Conservation (phyloP, 1,284 basidiomycete genomes). For the Garcileccinum viscosum region DNA sequence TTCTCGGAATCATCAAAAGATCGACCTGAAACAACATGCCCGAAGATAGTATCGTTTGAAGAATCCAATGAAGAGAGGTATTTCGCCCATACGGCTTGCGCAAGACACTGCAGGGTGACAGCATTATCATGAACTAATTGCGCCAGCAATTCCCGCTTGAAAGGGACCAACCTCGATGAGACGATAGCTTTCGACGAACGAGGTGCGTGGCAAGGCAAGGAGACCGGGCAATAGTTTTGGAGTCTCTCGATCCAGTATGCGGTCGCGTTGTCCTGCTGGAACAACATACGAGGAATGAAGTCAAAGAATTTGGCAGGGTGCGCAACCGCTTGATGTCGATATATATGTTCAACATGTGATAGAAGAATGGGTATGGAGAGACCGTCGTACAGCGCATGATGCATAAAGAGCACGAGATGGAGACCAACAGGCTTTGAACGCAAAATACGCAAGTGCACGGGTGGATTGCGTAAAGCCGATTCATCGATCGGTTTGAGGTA, state of each 20-base stretch:
- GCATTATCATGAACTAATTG: conserved; percentile 27
- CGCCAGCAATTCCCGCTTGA: conserved; percentile 19
- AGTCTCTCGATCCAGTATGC: conserved; percentile 48
- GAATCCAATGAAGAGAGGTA: conserved; percentile 43
- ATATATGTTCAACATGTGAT: conserved; percentile 41
- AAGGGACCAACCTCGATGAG: conserved; percentile 15
- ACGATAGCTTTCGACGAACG: conserved; percentile 14
- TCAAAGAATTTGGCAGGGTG: conserved; percentile 43
- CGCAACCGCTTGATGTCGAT: conserved; percentile 31
- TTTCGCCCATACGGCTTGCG: conserved; percentile 51
- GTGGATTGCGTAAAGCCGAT: conserved; percentile 39
- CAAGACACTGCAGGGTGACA: conserved; percentile 46
- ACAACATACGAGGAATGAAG: conserved; percentile 40
- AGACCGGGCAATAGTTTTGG: conserved; percentile 31
- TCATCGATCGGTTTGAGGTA: conserved; percentile 30
- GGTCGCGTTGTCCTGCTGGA: conserved; percentile 48
- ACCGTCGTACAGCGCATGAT: conserved; percentile 61
- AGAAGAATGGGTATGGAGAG: conserved; percentile 48
- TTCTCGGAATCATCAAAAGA: conserved; percentile 49
- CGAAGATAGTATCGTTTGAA: conserved; percentile 50
- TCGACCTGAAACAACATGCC: conserved; percentile 56
- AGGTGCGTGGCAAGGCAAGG: conserved; percentile 18
- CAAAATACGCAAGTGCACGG: conserved; percentile 44
- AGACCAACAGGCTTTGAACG: conserved; percentile 20
- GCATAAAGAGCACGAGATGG: conserved; percentile 49